phyloP scores from a whole-genome alignment of 768 basidiomycete species.

The Rhodosporidiobolus sp. region DNA sequence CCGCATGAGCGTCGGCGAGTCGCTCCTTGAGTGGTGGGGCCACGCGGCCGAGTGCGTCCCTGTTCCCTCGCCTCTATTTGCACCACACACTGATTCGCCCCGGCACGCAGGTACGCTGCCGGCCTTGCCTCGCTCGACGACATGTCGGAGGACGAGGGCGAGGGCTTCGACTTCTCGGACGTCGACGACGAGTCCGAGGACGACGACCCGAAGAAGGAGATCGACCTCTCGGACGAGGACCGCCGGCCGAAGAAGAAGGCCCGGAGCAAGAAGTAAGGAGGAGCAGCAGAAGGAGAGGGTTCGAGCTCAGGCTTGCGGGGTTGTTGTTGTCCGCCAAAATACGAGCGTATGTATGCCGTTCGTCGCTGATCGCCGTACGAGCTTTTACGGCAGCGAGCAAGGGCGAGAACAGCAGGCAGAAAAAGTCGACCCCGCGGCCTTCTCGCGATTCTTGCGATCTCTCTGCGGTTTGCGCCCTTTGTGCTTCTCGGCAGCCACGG shows the following conservation, averaged over 20 bases:
- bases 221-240: constrained; percentile 35
- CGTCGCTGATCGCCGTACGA: no score
- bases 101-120: constrained; percentile 29
- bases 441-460: no score
- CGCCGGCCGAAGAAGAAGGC: constrained; percentile 35
- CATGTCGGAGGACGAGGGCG: constrained; percentile 29
- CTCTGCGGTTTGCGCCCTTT: no score
- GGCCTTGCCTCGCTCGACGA: constrained; percentile 26
- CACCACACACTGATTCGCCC: background rate
- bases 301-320: background rate
- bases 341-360: no score
- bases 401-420: no score
- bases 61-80: no score
- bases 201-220: constrained; percentile 37
- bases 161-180: constrained; percentile 37
- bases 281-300: background rate
- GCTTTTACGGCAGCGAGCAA: no score
- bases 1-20: constrained; percentile 17
- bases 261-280: constrained; percentile 14
- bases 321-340: no score
- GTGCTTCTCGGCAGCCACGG: no score
- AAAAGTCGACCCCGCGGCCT: no score
- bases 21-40: constrained; percentile 29
- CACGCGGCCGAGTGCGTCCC: constrained; percentile 34
- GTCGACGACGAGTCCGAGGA: constrained; percentile 36